Evolutionary conservation across 73 alveolate genomes (phyloP), one percentile per base, ranked within the genome.

Genomic region (Paramecium sonneborni): DNA sequence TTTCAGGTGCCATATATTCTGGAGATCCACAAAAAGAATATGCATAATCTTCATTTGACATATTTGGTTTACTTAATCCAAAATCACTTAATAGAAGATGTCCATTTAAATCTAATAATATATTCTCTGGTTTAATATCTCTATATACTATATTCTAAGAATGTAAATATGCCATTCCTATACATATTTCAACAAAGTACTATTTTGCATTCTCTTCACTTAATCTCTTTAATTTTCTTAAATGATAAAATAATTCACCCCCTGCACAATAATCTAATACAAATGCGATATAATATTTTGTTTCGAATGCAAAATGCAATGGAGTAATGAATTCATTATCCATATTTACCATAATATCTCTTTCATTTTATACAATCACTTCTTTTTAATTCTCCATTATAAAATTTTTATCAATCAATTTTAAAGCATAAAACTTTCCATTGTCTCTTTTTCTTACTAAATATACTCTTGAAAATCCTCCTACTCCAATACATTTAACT

Each of bases 401-500:
- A 39, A 87, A 87, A 35, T 87, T 70, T 20, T 87, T 87, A 37
- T 87, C 90, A 0, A 95, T 85, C 43, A 94, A 57, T 85, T 96
- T 96, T 88, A 96, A 58, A 44, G 98, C 98, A 79, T 85, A 95
- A 37, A 95, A 87, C 69, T 95, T 76, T 6, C 97, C 98, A 34
- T 97, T 94, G 70, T 93, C 96, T 62, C 92, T 93, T 35, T 92
- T 93, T 92, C 97, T 23, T 32, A 94, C 98, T 39, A 95, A 85
- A 85, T 88, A 86, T 2, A 96, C 98, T 44, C 93, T 92, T 0
- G 97, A 92, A 68, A 92, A 96, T 0, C 98, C 97, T n/a, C 98
- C 99, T 34, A 93, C 92, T 21, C 99, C 99, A 58, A 97, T 96
- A 14, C 96, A 95, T 37, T 96, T 93, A 0, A 97, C 88, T 20